phyloP scores from a whole-genome alignment of 345 rosid species.

The Euphorbia tirucalli region DNA sequence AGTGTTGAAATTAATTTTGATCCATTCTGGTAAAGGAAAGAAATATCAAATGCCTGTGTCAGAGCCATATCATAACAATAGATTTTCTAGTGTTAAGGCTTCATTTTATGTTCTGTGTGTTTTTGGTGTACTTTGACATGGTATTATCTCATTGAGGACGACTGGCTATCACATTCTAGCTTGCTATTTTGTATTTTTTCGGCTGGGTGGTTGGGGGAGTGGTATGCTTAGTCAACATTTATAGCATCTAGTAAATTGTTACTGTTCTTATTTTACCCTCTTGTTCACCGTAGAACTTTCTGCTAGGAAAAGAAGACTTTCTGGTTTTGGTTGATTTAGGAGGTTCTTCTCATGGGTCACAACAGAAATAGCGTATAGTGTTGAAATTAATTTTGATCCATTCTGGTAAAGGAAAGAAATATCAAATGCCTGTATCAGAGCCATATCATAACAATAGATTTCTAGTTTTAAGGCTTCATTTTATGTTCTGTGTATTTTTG shows the following conservation, averaged over 20 bases:
- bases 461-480: no score
- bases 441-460: no score
- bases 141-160: background rate
- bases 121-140: no score
- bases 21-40: background rate
- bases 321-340: background rate
- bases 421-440: no score
- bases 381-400: background rate
- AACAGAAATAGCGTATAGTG: background rate
- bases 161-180: background rate
- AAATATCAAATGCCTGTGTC: no score
- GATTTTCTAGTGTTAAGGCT: no score
- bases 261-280: no score
- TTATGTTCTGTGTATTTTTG: background rate
- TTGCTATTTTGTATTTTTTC: background rate
- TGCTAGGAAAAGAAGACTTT: background rate
- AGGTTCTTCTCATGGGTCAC: background rate
- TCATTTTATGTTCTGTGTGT: background rate
- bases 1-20: background rate
- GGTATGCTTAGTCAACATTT: no score
- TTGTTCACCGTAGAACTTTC: background rate
- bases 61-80: no score
- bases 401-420: background rate
- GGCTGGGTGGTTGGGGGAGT: no score
- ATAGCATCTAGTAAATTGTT: no score